phyloP scores from a whole-genome alignment of 345 rosid species.

The Ceriops zippeliana region DNA sequence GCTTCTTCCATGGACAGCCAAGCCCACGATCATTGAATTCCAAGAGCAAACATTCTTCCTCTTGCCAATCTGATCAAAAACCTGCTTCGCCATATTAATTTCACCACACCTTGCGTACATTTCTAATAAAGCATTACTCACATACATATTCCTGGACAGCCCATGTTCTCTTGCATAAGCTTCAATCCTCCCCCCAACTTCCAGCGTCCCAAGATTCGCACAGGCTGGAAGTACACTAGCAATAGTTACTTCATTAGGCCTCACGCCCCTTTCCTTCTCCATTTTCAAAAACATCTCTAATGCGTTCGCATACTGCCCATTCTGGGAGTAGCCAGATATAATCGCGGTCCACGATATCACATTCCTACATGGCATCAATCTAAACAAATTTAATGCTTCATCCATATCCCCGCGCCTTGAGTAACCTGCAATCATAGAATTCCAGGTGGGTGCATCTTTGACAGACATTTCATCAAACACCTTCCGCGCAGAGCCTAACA shows the following conservation, averaged over 20 bases:
- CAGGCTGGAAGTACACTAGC: constrained; percentile 75
- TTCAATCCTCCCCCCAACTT: constrained; percentile 65
- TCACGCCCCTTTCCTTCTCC: constrained; percentile 50
- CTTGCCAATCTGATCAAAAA: constrained; percentile 58
- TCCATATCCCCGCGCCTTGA: constrained; percentile 54
- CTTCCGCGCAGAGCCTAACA: constrained; percentile 35
- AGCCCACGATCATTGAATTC: constrained; percentile 80
- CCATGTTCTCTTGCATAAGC: constrained; percentile 58
- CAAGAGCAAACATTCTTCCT: constrained; percentile 68
- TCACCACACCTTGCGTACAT: constrained; percentile 74
- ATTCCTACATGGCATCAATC: constrained; percentile 53
- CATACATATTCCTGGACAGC: constrained; percentile 49
- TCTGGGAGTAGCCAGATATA: constrained; percentile 69
- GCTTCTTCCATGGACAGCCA: constrained; percentile 69
- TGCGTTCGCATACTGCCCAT: constrained; percentile 51
- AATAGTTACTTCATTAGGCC: constrained; percentile 66
- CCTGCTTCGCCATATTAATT: constrained; percentile 45
- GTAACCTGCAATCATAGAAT: constrained; percentile 61
- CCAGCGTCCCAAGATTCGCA: constrained; percentile 62
- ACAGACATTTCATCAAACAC: constrained; percentile 61
- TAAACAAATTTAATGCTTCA: constrained; percentile 50
- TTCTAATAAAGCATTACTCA: constrained; percentile 60
- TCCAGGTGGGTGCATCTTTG: constrained; percentile 63
- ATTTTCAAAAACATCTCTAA: constrained; percentile 53
- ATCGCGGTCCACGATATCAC: constrained; percentile 77